Percentiles rank a stretch among this genome's conserved stretches.
Conservation (phyloP, 1,284 basidiomycete genomes). For the Pisolithus thermaeus region DNA sequence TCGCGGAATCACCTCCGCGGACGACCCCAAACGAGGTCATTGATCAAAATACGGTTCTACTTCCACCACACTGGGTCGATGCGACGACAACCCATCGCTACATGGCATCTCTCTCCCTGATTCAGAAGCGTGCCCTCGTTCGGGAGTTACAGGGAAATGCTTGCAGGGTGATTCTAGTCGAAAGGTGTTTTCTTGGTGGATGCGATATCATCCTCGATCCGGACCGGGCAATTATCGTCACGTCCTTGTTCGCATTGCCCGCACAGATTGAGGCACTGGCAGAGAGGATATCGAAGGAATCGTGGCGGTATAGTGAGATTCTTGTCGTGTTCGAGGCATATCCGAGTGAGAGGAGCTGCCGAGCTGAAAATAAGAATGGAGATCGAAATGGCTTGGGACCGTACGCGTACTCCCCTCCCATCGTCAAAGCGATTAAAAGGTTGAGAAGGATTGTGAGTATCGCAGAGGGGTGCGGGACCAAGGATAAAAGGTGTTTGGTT, state of each 20-base stretch:
- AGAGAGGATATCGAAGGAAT: conserved; percentile 31
- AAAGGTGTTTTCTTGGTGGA: conserved; percentile 50
- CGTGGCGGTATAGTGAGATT: conserved; percentile 53
- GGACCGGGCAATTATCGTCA: conserved; percentile 49
- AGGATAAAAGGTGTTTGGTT: conserved; percentile 36
- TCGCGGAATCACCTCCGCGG: conserved; percentile 13
- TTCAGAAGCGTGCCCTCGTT: conserved; percentile 59
- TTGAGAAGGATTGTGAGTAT: conserved; percentile 56
- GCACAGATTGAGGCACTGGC: conserved; percentile 39
- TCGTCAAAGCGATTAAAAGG: conserved; percentile 59
- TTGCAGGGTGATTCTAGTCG: conserved; percentile 51
- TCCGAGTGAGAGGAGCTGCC: conserved; percentile 36
- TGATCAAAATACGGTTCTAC: conserved; percentile 43
- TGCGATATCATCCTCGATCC: conserved; percentile 56
- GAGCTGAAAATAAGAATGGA: conserved; percentile 4
- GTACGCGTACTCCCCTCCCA: conserved; percentile 54
- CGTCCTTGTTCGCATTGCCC: conserved; percentile 52
- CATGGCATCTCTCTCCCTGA: conserved; percentile 58
- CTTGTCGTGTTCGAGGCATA: conserved; percentile 65
- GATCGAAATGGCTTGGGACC: conserved; percentile 6
- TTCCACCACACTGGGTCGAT: conserved; percentile 32
- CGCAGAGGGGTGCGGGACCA: conserved; percentile 48
- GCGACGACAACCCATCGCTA: conserved; percentile 51
- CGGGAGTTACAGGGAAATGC: conserved; percentile 37
- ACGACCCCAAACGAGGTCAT: conserved; percentile 38